A percentile compares a stretch with the other conserved stretches of the same genome.
Conservation (phyloP, 768 basidiomycete genomes). For the Xerocomellus dryophilus region DNA sequence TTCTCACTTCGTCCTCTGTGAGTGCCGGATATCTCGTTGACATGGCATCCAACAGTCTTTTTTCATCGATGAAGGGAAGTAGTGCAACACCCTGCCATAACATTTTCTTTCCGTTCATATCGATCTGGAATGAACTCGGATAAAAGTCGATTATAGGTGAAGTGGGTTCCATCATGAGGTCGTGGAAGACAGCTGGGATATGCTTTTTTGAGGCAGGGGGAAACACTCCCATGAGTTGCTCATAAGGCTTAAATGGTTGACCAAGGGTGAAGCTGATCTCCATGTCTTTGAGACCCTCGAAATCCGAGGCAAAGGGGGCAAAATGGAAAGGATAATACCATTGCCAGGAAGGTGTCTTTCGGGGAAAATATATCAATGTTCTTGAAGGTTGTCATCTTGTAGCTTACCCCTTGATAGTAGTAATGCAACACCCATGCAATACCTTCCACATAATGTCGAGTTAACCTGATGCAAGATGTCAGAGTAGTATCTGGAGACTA, state of each 20-base stretch:
- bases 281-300: conserved; percentile 74
- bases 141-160: conserved; percentile 98
- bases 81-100: conserved; percentile 98
- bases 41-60: conserved; percentile 83
- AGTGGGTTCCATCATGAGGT: conserved; percentile 79
- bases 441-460: conserved; percentile 87
- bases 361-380: conserved; percentile 19
- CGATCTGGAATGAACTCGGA: conserved; percentile 86
- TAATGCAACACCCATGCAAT: conserved; percentile 95
- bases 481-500: conserved; percentile 3
- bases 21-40: conserved; percentile 58
- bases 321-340: conserved; percentile 99
- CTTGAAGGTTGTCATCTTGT: background rate
- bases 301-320: conserved; percentile 96
- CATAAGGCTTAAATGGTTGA: conserved; percentile 93
- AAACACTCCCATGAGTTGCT: conserved; percentile 98
- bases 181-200: conserved; percentile 82
- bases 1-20: conserved; percentile 72
- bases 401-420: conserved; percentile 93
- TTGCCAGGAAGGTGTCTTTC: conserved; percentile 88
- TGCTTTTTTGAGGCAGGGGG: conserved; percentile 84
- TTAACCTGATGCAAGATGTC: conserved; percentile 49
- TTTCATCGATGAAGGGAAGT: conserved; percentile 91
- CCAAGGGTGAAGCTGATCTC: conserved; percentile 77
- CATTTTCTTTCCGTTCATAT: conserved; percentile 99